Conservation (phyloP, 1,284 basidiomycete genomes). For the Sutorius eximius region DNA sequence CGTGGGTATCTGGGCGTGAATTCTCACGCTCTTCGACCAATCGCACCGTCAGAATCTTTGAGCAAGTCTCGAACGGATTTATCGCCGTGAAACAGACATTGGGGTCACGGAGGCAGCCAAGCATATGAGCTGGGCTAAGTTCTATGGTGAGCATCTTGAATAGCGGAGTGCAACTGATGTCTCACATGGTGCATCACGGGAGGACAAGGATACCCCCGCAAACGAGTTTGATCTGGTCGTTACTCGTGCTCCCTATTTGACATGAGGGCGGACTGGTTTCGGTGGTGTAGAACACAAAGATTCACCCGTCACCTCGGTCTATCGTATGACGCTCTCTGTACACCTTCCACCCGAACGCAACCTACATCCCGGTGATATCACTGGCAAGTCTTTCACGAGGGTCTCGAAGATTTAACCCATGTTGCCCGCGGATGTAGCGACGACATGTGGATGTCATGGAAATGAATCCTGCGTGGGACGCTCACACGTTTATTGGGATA, state of each 20-base stretch:
- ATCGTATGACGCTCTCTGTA: conserved; percentile 39
- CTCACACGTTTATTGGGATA: neutral
- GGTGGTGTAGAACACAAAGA: conserved; percentile 45
- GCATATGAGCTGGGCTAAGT: conserved; percentile 37
- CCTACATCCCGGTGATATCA: neutral
- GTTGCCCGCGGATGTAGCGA: neutral
- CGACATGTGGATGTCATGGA: neutral
- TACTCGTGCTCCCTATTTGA: conserved; percentile 38
- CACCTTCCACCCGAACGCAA: conserved; percentile 6
- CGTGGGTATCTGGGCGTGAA: neutral
- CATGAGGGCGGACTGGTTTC: conserved; percentile 40
- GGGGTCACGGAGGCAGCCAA: conserved; percentile 11
- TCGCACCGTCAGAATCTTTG: neutral
- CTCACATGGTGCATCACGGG: neutral
- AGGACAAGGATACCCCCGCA: conserved; percentile 33
- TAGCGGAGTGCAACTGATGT: neutral
- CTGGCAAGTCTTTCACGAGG: neutral
- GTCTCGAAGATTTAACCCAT: neutral
- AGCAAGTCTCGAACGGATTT: neutral
- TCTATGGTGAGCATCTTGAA: conserved; percentile 33
- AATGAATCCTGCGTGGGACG: neutral
- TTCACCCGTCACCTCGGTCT: conserved; percentile 37
- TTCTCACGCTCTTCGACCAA: neutral
- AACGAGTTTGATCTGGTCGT: conserved; percentile 36
- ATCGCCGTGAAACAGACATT: neutral